These are phyloP conservation scores for Fraxinus anomala DNA, from an alignment of 257 asterid genomes.

Conservation along the genomic window DNA sequence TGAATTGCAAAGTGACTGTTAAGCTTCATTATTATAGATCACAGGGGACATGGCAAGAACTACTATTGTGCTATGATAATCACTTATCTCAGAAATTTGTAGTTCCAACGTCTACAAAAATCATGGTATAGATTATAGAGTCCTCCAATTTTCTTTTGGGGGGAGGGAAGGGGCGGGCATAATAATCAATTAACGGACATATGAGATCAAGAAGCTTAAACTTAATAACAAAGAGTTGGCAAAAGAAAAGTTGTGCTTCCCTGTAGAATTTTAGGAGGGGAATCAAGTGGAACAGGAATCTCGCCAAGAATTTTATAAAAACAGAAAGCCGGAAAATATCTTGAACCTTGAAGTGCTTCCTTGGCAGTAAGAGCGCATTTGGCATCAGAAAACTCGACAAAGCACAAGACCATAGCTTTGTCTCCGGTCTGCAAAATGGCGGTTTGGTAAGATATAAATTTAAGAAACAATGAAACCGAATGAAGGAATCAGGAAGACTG, in stretches of 20 bases:
- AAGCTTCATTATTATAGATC: neutral
- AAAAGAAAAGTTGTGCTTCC: neutral
- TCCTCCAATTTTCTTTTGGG: too few relatives aligned
- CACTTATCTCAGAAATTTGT: neutral
- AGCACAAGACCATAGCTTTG: conserved; percentile 75
- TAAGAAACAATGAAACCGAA: conserved; percentile 1
- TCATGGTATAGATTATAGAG: too few relatives aligned
- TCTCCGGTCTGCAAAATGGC: conserved; percentile 60
- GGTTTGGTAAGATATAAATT: neutral
- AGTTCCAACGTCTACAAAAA: neutral
- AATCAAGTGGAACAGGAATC: neutral
- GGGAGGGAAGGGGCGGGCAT: too few relatives aligned
- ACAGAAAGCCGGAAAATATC: conserved; percentile 17
- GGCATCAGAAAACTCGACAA: conserved; percentile 76
- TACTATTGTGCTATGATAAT: neutral
- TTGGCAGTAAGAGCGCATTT: conserved; percentile 70
- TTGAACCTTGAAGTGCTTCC: conserved; percentile 79
- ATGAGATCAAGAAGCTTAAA: too few relatives aligned
- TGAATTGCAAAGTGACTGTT: neutral
- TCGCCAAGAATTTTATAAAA: neutral
- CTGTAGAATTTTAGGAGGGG: neutral
- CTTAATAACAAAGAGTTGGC: neutral
- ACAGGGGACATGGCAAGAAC: too few relatives aligned
- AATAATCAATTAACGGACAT: too few relatives aligned
- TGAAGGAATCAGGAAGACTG: conserved; percentile 15